Base-by-base conservation (phyloP, 352 stramenopile species). In the Stramenopiles sp. region DNA sequence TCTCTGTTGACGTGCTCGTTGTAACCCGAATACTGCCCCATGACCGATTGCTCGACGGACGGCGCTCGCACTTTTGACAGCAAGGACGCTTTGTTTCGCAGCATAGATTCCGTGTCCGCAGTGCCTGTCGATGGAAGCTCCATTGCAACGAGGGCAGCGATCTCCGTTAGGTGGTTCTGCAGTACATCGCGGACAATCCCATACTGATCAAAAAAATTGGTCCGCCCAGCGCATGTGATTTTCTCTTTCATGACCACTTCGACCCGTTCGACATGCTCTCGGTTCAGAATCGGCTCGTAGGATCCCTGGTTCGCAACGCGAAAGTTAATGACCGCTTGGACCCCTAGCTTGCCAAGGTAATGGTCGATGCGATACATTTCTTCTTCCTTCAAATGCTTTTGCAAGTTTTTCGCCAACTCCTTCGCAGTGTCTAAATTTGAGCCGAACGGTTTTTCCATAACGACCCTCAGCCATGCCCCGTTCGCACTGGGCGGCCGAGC, bases 301-400 rank as follows among this genome's bases (percentile, higher is more conserved):
- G 76, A 73, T 3, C 74, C 35, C 3, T 30, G 2, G 68, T 91
- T 92, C 0, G 68, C 37, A n/a, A 78, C 76, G 0, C 89, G 77
- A 73, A 88, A 90, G 30, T 77, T 75, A 0, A 79, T 53, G 32
- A 90, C 80, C 0, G 81, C 83, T 18, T 84, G 84, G 0, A 92
- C 78, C n/a, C 80, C 84, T 0, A 75, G 74, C 68, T 92, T 92
- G 34, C 86, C 86, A n/a, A 88, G 82, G 75, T 90, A 92, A 73
- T 92, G 86, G 32, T 92, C 86, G 75, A 91, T 89, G n/a, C 90
- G 76, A n/a, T 86, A 86, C 4, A 91, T 78, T 74, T 92, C 86
- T 12, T 90, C 63, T 32, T 82, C 80, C 81, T 87, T 73, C 3
- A 88, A 83, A 6, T 84, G 75, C 4, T 68, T 1, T 49, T 79